These are phyloP conservation scores for Talaromyces sp. DNA, from an alignment of 2,329 filamentous ascomycete species.

Conservation along the genomic window DNA sequence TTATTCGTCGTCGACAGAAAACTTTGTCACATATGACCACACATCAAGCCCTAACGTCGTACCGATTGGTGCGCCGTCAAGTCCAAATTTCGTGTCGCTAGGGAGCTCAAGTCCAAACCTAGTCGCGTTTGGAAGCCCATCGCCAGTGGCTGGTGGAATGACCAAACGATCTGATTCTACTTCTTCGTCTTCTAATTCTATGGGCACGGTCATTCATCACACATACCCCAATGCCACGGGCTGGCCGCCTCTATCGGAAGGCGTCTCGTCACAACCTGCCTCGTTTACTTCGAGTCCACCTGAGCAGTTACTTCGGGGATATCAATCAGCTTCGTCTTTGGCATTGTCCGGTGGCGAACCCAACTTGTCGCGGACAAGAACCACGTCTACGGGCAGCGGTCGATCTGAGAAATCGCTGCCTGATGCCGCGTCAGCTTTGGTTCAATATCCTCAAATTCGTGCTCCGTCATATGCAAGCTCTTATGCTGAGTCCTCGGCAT, in stretches of 20 bases:
- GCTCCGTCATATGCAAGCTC: constrained; percentile 40
- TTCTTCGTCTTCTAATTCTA: constrained; percentile 37
- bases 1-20: constrained; percentile 12
- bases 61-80: constrained; percentile 37
- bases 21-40: constrained; percentile 18
- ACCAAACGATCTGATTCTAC: constrained; percentile 35
- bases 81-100: constrained; percentile 39
- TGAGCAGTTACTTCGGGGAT: constrained; percentile 30
- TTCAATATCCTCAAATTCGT: constrained; percentile 39
- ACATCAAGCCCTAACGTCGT: constrained; percentile 43
- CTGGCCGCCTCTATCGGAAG: constrained; percentile 35
- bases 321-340: constrained; percentile 33
- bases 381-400: constrained; percentile 15
- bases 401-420: constrained; percentile 9
- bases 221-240: constrained; percentile 27
- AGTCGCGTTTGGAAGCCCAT: constrained; percentile 29
- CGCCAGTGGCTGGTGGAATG: constrained; percentile 31
- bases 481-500: constrained; percentile 35
- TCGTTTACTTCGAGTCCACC: constrained; percentile 43
- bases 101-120: constrained; percentile 40
- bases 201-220: constrained; percentile 41
- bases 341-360: constrained; percentile 23
- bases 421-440: constrained; percentile 22
- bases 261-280: constrained; percentile 32
- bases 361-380: constrained; percentile 13